These are phyloP conservation scores for Cercospora sp. DNA, from an alignment of 2,329 filamentous ascomycete species.

Conservation along the genomic window DNA sequence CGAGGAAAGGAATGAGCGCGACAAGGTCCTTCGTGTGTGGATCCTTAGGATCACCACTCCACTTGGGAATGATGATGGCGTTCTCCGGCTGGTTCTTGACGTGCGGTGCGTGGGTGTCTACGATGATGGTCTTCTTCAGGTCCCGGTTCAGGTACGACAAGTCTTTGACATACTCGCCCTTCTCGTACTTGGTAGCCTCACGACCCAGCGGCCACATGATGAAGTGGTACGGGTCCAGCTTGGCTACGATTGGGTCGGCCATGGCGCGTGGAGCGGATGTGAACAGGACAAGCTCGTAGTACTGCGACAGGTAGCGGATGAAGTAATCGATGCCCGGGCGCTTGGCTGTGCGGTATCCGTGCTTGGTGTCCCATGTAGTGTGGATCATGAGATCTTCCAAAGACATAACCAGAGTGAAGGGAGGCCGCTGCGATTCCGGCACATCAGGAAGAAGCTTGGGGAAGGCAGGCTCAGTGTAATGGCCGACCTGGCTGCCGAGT, in stretches of 20 bases:
- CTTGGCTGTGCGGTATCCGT: conserved; percentile 95
- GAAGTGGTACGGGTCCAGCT: conserved; percentile 92
- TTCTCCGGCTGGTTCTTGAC: conserved; percentile 94
- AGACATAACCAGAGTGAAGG: conserved; percentile 89
- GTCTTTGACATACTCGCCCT: conserved; percentile 97
- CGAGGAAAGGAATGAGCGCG: conserved; percentile 89
- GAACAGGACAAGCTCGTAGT: conserved; percentile 97
- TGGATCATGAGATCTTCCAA: conserved; percentile 93
- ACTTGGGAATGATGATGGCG: conserved; percentile 86
- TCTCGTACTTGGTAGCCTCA: conserved; percentile 95
- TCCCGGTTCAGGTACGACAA: conserved; percentile 97
- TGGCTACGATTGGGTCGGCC: conserved; percentile 84
- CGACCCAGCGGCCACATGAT: conserved; percentile 94
- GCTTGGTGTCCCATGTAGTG: conserved; percentile 89
- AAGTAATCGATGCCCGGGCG: conserved; percentile 96
- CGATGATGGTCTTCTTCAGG: conserved; percentile 88
- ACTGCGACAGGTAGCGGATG: conserved; percentile 91
- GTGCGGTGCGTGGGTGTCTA: conserved; percentile 82
- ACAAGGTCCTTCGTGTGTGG: conserved; percentile 69
- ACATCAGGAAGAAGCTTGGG: conserved; percentile 85
- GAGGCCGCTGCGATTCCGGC: conserved; percentile 75
- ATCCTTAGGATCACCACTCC: conserved; percentile 81
- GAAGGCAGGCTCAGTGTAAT: conserved; percentile 96
- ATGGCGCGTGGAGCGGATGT: conserved; percentile 82
- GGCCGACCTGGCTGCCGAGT: conserved; percentile 72